Percentiles rank a stretch among this genome's conserved stretches.
Evolutionary conservation across 2,329 filamentous ascomycete species (phyloP).

Genomic region (Calonectria pteridis): DNA sequence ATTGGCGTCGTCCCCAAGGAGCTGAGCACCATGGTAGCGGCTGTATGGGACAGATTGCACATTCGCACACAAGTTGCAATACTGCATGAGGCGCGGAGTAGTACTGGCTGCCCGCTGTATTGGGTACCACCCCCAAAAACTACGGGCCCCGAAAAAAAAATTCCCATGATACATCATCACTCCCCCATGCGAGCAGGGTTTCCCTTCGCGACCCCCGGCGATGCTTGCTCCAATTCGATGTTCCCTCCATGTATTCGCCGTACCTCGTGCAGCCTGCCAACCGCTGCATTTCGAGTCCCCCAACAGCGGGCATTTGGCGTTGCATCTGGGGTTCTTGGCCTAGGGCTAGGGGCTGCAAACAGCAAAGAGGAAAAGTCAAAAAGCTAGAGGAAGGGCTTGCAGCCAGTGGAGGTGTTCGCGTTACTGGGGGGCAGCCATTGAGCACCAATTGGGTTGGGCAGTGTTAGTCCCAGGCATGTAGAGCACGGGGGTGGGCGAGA

Average conservation of each 20-base stretch:
- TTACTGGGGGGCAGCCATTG: conserved; percentile 14
- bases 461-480: conserved; percentile 3
- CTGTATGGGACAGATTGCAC: conserved; percentile 17
- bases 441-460: conserved; percentile 14
- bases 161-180: conserved; percentile 15
- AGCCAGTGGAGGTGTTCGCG: conserved; percentile 27
- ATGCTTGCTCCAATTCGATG: conserved; percentile 20
- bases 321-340: conserved; percentile 28
- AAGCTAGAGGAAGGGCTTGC: conserved; percentile 12
- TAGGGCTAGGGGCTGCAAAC: conserved; percentile 1
- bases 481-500: not conserved
- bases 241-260: not conserved
- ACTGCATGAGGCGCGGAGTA: conserved; percentile 6
- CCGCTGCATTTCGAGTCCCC: not conserved
- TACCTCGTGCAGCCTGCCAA: not conserved
- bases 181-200: conserved; percentile 5
- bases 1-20: not conserved
- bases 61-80: not conserved
- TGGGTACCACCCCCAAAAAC: conserved; percentile 23
- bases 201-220: conserved; percentile 2
- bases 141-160: conserved; percentile 18
- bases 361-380: conserved; percentile 5
- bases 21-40: not conserved
- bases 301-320: conserved; percentile 19
- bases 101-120: conserved; percentile 1